A percentile compares a stretch with the other conserved stretches of the same genome.
Evolutionary conservation across 2,329 filamentous ascomycete species (phyloP).

Genomic region (Chalara sp.): DNA sequence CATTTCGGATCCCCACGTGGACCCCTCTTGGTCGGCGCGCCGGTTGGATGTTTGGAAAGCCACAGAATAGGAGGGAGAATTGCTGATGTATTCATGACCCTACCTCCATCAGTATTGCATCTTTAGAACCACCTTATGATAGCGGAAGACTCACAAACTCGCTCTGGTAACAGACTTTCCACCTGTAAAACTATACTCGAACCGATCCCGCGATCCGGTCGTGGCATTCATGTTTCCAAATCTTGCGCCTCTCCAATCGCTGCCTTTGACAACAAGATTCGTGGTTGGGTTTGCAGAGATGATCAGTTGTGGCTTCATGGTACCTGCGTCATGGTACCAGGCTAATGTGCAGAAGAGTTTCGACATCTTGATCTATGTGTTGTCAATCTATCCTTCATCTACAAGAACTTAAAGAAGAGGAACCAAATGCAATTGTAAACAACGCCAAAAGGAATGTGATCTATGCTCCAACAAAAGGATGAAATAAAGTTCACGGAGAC

Average conservation of each 20-base stretch:
- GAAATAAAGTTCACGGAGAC: no score
- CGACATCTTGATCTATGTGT: not conserved
- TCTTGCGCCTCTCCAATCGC: not conserved
- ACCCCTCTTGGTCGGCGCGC: not conserved
- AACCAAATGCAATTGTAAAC: no score
- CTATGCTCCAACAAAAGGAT: no score
- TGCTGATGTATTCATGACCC: conserved; percentile 3
- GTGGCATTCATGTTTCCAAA: not conserved
- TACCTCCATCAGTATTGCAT: not conserved
- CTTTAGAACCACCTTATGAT: not conserved
- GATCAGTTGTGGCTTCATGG: not conserved
- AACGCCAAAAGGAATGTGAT: no score
- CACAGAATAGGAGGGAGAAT: not conserved
- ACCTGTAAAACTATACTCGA: conserved; percentile 2
- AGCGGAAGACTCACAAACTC: not conserved
- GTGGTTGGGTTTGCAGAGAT: not conserved
- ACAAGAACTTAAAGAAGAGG: no score
- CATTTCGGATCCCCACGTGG: not conserved
- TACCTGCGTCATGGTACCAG: conserved; percentile 1
- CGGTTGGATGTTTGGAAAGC: conserved; percentile 1
- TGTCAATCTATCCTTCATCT: no score
- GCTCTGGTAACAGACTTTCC: conserved; percentile 1
- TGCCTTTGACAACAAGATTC: not conserved
- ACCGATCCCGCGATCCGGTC: not conserved
- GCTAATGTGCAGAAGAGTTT: not conserved